These are phyloP conservation scores for Balakata baccata DNA, from an alignment of 345 rosid species.

Conservation along the genomic window DNA sequence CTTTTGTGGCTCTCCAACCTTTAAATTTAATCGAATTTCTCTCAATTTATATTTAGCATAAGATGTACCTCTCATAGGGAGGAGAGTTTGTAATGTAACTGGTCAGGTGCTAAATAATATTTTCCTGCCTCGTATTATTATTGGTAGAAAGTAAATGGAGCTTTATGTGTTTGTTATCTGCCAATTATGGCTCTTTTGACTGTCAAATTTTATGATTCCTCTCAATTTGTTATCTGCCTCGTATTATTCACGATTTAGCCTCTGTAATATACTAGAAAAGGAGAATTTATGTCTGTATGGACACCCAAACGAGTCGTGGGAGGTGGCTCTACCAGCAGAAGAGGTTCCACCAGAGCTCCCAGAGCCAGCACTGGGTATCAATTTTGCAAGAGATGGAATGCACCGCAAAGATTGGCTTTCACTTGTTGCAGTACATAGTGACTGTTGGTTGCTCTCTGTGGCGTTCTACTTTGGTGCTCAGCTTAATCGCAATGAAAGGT, in stretches of 20 bases:
- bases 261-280: conserved; percentile 13
- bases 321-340: conserved; percentile 28
- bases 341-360: conserved; percentile 32
- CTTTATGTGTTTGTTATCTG: neutral
- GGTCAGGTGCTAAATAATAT: neutral
- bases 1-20: neutral
- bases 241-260: neutral
- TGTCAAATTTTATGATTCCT: neutral
- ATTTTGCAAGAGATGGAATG: conserved; percentile 35
- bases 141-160: neutral
- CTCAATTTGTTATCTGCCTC: neutral
- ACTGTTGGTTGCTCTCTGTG: conserved; percentile 29
- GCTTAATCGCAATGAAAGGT: conserved; percentile 27
- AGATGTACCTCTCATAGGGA: neutral
- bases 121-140: neutral
- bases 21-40: too few species aligned
- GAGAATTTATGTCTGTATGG: conserved; percentile 31
- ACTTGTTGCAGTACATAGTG: conserved; percentile 29
- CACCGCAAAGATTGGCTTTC: conserved; percentile 32
- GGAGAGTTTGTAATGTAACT: neutral
- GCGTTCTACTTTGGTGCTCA: conserved; percentile 27
- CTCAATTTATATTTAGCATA: neutral
- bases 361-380: conserved; percentile 28
- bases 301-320: conserved; percentile 25
- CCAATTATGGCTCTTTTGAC: neutral